These are phyloP conservation scores for Tardiomyces digboiensis DNA, from an alignment of 1,139 yeast genomes.

Conservation along the genomic window DNA sequence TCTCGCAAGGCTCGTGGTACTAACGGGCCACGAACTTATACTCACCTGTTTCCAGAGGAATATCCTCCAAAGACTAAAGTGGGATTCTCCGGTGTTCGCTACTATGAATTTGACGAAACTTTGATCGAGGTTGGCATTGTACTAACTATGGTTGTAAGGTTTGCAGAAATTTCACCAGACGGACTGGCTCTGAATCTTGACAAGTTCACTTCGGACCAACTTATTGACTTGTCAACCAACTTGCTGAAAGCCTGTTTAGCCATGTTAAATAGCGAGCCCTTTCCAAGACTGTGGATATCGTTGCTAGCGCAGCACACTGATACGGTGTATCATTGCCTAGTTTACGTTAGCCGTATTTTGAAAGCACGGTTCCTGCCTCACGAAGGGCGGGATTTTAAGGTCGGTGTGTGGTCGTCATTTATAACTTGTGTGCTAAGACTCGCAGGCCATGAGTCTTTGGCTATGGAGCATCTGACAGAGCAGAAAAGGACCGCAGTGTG, in stretches of 20 bases:
- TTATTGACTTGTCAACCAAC: constrained; percentile 22
- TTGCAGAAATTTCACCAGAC: constrained; percentile 24
- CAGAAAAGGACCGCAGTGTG: constrained; percentile 67
- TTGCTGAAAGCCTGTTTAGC: constrained; percentile 33
- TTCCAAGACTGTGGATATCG: constrained; percentile 31
- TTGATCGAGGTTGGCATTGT: constrained; percentile 51
- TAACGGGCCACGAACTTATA: constrained; percentile 11
- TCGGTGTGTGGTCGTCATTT: constrained; percentile 43
- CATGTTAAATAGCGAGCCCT: constrained; percentile 27
- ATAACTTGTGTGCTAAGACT: constrained; percentile 50
- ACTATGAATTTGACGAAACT: constrained; percentile 62
- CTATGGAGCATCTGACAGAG: constrained; percentile 35
- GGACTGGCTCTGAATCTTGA: constrained; percentile 48
- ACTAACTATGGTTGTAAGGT: constrained; percentile 27
- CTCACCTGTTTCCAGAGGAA: constrained; percentile 50
- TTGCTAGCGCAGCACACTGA: constrained; percentile 34
- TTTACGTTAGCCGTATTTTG: constrained; percentile 34
- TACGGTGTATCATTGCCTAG: constrained; percentile 51
- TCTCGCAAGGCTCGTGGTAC: not conserved
- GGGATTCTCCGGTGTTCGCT: constrained; percentile 67
- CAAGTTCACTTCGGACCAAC: constrained; percentile 39
- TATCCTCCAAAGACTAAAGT: constrained; percentile 60
- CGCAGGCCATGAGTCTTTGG: constrained; percentile 32
- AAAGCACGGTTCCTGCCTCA: constrained; percentile 38
- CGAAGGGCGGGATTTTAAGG: constrained; percentile 43